These are phyloP conservation scores for Apium graveolens DNA, from an alignment of 129 eudicot genomes.

Conservation along the genomic window DNA sequence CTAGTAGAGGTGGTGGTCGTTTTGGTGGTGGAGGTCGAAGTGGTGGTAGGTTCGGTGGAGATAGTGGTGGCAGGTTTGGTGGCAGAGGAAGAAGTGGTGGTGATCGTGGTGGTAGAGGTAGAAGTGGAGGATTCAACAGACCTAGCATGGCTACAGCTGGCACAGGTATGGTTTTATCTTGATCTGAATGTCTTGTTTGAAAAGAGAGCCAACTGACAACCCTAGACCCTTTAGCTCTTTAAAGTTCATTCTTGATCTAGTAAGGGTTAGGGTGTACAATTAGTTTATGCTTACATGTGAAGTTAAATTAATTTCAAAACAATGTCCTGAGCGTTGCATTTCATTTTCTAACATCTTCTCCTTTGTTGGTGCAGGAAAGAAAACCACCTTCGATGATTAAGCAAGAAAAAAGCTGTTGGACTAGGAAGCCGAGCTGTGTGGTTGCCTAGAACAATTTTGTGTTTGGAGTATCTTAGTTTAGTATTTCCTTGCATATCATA, in stretches of 20 bases:
- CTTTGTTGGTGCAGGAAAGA: neutral
- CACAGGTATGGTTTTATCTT: constrained; percentile 21
- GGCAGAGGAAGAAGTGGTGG: constrained; percentile 23
- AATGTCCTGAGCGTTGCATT: neutral
- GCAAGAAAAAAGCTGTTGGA: neutral
- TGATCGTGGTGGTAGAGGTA: constrained; percentile 19
- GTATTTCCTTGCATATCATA: neutral
- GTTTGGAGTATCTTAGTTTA: neutral
- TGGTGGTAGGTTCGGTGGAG: neutral
- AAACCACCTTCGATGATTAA: neutral
- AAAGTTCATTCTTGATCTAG: too few relatives aligned
- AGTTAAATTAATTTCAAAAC: neutral
- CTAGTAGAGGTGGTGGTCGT: constrained; percentile 15
- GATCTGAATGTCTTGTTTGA: too few relatives aligned
- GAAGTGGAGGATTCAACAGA: constrained; percentile 19
- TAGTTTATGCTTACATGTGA: neutral
- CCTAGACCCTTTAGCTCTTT: too few relatives aligned
- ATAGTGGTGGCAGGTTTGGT: neutral
- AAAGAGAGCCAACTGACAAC: too few relatives aligned
- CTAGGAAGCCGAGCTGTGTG: constrained; percentile 3
- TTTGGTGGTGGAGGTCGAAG: neutral
- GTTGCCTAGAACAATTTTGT: constrained; percentile 1
- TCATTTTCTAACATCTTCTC: neutral
- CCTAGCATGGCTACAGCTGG: constrained; percentile 50
- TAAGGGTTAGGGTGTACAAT: too few relatives aligned